A percentile compares a stretch with the other conserved stretches of the same genome.
These are phyloP conservation scores for Sporothrix globosa DNA, from an alignment of 2,329 filamentous ascomycete species.

Conservation along the genomic window DNA sequence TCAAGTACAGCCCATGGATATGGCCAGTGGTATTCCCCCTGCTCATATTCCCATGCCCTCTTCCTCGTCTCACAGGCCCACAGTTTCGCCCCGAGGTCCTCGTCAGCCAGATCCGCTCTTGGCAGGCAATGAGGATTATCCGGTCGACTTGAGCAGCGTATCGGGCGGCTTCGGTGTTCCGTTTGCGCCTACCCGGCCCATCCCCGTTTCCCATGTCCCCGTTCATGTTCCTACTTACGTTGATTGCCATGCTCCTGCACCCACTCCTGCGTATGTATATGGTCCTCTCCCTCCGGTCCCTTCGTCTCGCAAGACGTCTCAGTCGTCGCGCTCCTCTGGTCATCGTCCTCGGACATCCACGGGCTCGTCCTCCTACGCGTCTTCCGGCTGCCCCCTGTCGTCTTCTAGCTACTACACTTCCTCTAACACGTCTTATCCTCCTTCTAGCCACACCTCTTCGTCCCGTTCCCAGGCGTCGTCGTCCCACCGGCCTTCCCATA, in stretches of 20 bases:
- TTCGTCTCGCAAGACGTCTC: neutral
- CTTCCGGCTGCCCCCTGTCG: neutral
- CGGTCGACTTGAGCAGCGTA: neutral
- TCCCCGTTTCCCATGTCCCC: neutral
- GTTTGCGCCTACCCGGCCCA: neutral
- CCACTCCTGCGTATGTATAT: neutral
- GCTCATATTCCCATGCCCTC: neutral
- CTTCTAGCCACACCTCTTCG: neutral
- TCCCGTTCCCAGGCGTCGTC: neutral
- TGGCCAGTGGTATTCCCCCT: conserved; percentile 10
- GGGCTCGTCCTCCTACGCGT: neutral
- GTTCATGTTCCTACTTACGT: neutral
- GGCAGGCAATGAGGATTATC: neutral
- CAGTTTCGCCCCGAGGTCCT: neutral
- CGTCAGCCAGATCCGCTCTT: neutral
- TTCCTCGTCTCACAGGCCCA: neutral
- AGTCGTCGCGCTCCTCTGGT: neutral
- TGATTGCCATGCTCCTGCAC: neutral
- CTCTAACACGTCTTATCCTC: neutral
- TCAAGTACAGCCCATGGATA: neutral
- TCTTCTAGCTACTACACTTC: neutral
- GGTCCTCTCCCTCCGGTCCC: neutral
- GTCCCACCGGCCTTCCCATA: neutral
- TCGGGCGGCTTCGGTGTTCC: neutral
- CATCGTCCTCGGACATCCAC: neutral